phyloP scores from a whole-genome alignment of 352 stramenopile species.

The Pythium plurisporium region DNA sequence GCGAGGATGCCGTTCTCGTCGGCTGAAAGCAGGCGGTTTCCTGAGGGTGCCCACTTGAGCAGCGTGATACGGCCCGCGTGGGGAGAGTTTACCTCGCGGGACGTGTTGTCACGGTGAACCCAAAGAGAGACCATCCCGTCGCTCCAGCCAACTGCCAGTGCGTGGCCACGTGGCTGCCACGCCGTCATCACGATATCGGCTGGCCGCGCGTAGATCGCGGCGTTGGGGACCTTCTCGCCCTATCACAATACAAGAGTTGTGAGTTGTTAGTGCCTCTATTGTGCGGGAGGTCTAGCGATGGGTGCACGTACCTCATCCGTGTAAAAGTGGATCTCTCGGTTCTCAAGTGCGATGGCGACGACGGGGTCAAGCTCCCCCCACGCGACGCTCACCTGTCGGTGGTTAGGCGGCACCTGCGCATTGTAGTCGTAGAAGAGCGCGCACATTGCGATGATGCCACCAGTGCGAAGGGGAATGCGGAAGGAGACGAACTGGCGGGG shows the following conservation, averaged over 20 bases:
- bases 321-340: constrained; percentile 87
- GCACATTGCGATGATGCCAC: constrained; percentile 17
- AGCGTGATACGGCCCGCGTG: constrained; percentile 78
- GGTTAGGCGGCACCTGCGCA: constrained; percentile 54
- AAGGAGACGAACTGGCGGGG: not conserved
- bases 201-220: constrained; percentile 49
- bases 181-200: constrained; percentile 77
- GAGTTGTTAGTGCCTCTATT: no score
- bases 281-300: no score
- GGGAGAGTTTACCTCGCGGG: constrained; percentile 77
- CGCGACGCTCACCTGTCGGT: constrained; percentile 64
- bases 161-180: constrained; percentile 81
- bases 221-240: constrained; percentile 62
- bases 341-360: constrained; percentile 77
- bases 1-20: constrained; percentile 81
- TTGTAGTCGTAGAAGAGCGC: constrained; percentile 85
- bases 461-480: not conserved
- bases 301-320: constrained; percentile 71
- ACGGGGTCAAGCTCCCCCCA: constrained; percentile 85
- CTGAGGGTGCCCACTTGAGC: constrained; percentile 81
- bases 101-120: constrained; percentile 63
- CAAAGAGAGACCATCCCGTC: constrained; percentile 85
- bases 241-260: no score
- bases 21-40: constrained; percentile 86
- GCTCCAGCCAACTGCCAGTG: constrained; percentile 81